Percentiles rank a stretch among this genome's conserved stretches.
Conservation (phyloP, 2,329 filamentous ascomycete species). For the Elsinoe arachidis region DNA sequence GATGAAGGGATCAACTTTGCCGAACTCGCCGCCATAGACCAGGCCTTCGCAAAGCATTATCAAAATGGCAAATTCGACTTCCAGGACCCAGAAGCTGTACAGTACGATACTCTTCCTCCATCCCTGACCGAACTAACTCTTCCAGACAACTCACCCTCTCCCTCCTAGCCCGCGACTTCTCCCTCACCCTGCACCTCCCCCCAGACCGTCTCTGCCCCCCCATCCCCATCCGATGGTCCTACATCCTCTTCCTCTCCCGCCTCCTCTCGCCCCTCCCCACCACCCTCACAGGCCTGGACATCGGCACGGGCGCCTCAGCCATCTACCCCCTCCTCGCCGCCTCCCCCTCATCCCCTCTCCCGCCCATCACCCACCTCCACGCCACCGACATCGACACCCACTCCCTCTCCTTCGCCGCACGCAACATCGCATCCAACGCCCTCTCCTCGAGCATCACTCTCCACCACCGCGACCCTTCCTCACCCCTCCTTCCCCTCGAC, state of each 20-base stretch:
- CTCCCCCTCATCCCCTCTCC: slow-evolving; percentile 53
- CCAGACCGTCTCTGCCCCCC: slow-evolving; percentile 77
- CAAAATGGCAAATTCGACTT: slow-evolving; percentile 64
- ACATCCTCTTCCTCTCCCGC: slow-evolving; percentile 7
- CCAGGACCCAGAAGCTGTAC: slow-evolving; percentile 63
- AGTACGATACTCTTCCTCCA: slow-evolving; percentile 49
- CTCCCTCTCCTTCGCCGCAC: slow-evolving; percentile 56
- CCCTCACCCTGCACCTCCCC: slow-evolving; percentile 60
- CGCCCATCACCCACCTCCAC: slow-evolving; percentile 51
- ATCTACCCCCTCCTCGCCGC: slow-evolving; percentile 85
- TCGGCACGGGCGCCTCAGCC: slow-evolving; percentile 78
- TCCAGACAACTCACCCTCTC: slow-evolving; percentile 62
- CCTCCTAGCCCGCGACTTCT: slow-evolving; percentile 68
- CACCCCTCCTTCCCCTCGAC: slow-evolving; percentile 56
- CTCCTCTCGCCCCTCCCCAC: neutral
- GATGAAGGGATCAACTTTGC: slow-evolving; percentile 54
- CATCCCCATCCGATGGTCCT: slow-evolving; percentile 41
- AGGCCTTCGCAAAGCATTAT: slow-evolving; percentile 49
- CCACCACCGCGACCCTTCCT: slow-evolving; percentile 44
- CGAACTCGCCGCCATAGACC: slow-evolving; percentile 49
- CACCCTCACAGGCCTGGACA: slow-evolving; percentile 23
- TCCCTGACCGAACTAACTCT: slow-evolving; percentile 10
- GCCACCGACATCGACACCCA: slow-evolving; percentile 63
- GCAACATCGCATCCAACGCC: slow-evolving; percentile 60
- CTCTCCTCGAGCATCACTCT: slow-evolving; percentile 58